These are phyloP conservation scores for Alternaria sp. DNA, from an alignment of 2,329 filamentous ascomycete genomes.

Conservation along the genomic window DNA sequence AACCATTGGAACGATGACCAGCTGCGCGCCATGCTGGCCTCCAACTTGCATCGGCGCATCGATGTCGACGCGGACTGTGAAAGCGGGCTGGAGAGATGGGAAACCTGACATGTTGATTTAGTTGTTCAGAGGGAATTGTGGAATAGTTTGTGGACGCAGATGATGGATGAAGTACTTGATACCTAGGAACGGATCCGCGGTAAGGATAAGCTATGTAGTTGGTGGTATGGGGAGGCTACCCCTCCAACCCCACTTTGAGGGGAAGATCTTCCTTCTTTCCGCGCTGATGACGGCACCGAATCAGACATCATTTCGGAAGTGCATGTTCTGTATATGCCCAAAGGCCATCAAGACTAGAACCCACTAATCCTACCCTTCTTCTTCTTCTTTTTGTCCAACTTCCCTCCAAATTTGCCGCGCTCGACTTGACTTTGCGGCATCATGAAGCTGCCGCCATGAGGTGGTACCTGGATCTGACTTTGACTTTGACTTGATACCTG, in stretches of 20 bases:
- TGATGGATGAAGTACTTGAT: background rate
- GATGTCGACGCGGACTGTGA: conserved; percentile 42
- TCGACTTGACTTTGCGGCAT: conserved; percentile 45
- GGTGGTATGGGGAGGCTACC: conserved; percentile 22
- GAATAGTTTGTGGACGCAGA: background rate
- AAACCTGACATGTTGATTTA: conserved; percentile 35
- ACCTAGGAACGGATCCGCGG: conserved; percentile 1
- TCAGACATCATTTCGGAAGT: background rate
- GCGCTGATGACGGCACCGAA: conserved; percentile 12
- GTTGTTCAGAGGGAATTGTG: background rate
- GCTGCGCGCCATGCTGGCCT: conserved; percentile 29
- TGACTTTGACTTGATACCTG: conserved; percentile 27
- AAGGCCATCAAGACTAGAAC: conserved; percentile 25
- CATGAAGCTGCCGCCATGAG: conserved; percentile 8
- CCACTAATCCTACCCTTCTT: conserved; percentile 49
- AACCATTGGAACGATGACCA: conserved; percentile 44
- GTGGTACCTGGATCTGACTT: conserved; percentile 10
- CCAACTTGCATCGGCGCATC: conserved; percentile 40
- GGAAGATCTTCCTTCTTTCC: conserved; percentile 15
- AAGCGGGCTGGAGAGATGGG: conserved; percentile 41
- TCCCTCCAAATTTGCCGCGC: conserved; percentile 46
- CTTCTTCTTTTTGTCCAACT: conserved; percentile 45
- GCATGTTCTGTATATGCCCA: background rate
- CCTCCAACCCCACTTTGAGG: conserved; percentile 26
- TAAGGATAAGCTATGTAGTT: background rate